Evolutionary conservation across 768 basidiomycete species (phyloP).

Genomic region (Gelatoporia subvermispora): DNA sequence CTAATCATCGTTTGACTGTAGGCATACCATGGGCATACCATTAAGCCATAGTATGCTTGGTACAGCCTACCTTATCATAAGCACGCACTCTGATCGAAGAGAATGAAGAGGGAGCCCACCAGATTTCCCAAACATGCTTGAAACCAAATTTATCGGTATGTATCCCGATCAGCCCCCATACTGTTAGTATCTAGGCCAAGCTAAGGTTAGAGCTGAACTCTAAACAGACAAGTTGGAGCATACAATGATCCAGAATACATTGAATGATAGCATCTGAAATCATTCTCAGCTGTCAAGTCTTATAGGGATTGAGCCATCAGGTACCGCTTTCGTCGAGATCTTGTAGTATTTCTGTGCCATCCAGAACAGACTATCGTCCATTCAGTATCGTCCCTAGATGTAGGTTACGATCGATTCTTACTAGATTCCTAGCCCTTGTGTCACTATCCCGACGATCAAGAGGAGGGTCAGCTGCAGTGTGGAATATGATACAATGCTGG

Average conservation of each 20-base stretch:
- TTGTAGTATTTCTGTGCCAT: slow-evolving; percentile 59
- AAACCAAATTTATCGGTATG: slow-evolving; percentile 72
- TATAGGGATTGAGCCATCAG: slow-evolving; percentile 5
- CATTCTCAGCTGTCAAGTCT: not conserved
- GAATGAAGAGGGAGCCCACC: slow-evolving; percentile 32
- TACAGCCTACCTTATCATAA: slow-evolving; percentile 43
- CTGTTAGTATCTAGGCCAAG: slow-evolving; percentile 42
- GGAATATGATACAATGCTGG: slow-evolving; percentile 65
- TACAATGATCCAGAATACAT: slow-evolving; percentile 68
- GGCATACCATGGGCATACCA: slow-evolving; percentile 79
- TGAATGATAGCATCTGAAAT: slow-evolving; percentile 65
- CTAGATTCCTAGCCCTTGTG: slow-evolving; percentile 69
- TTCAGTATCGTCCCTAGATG: not conserved
- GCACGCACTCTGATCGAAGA: not conserved
- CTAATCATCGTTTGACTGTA: slow-evolving; percentile 83
- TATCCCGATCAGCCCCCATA: slow-evolving; percentile 78
- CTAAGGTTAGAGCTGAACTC: not conserved
- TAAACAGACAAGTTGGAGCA: slow-evolving; percentile 9
- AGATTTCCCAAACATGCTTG: slow-evolving; percentile 81
- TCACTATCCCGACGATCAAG: slow-evolving; percentile 59
- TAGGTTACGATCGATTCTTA: slow-evolving; percentile 16
- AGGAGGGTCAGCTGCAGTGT: slow-evolving; percentile 66
- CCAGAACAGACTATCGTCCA: slow-evolving; percentile 51
- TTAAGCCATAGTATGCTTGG: slow-evolving; percentile 64
- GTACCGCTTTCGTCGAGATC: slow-evolving; percentile 59